These are phyloP conservation scores for Xylaria sp. DNA, from an alignment of 2,329 filamentous ascomycete species.

Conservation along the genomic window DNA sequence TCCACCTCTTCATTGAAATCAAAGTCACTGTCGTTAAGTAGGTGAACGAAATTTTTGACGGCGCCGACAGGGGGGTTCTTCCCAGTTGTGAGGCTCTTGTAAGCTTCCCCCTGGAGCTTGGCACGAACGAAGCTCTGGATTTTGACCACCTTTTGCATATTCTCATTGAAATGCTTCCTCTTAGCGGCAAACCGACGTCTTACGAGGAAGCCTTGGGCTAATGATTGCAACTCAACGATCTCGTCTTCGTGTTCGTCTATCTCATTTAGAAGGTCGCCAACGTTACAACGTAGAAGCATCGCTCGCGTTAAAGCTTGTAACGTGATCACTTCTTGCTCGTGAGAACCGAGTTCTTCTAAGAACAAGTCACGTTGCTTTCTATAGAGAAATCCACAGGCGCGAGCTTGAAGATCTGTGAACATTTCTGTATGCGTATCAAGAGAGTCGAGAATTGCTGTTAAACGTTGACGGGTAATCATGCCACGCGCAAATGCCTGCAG, in stretches of 20 bases:
- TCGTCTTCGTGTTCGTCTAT: slow-evolving; percentile 86
- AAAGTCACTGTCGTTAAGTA: slow-evolving; percentile 97
- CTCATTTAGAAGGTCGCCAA: slow-evolving; percentile 79
- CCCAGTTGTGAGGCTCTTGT: slow-evolving; percentile 94
- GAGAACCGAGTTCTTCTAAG: slow-evolving; percentile 75
- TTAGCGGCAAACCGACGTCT: slow-evolving; percentile 84
- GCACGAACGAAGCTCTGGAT: slow-evolving; percentile 96
- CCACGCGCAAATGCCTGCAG: slow-evolving; percentile 71
- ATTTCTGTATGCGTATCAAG: slow-evolving; percentile 68
- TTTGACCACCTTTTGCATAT: slow-evolving; percentile 99
- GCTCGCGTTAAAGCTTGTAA: slow-evolving; percentile 83
- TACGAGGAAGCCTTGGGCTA: slow-evolving; percentile 78
- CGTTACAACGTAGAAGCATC: slow-evolving; percentile 78
- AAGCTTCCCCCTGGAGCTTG: slow-evolving; percentile 96
- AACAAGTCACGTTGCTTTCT: slow-evolving; percentile 71
- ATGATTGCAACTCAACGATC: slow-evolving; percentile 79
- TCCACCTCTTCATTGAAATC: slow-evolving; percentile 99
- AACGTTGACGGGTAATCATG: slow-evolving; percentile 65
- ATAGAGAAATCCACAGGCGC: slow-evolving; percentile 72
- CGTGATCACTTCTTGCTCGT: slow-evolving; percentile 72
- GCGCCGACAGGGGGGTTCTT: slow-evolving; percentile 97
- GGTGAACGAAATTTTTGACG: slow-evolving; percentile 97
- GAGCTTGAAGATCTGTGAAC: slow-evolving; percentile 73
- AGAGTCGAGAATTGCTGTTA: slow-evolving; percentile 62
- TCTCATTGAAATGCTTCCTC: slow-evolving; percentile 88